These are phyloP conservation scores for Saturnispora sekii DNA, from an alignment of 805 yeast species.

Conservation along the genomic window DNA sequence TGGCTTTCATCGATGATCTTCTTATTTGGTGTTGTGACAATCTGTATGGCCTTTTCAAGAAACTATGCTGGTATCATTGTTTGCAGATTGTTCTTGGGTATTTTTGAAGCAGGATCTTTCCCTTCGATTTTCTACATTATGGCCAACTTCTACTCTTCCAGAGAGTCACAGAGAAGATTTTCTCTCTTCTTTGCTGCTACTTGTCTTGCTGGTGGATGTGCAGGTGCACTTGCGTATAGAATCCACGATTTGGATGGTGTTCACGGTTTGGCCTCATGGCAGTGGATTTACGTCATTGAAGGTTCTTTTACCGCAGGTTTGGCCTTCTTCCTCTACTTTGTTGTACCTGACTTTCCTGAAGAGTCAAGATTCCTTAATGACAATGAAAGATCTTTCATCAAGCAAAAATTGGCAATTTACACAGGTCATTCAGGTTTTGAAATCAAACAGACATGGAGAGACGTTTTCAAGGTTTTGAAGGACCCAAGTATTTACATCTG, in stretches of 20 bases:
- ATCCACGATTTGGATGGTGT: conserved; percentile 45
- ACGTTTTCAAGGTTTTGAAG: conserved; percentile 41
- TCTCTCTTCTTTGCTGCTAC: conserved; percentile 63
- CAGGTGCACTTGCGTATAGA: conserved; percentile 63
- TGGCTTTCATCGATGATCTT: conserved; percentile 55
- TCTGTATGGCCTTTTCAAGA: conserved; percentile 55
- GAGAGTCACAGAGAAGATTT: conserved; percentile 61
- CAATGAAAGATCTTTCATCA: conserved; percentile 46
- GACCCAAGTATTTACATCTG: conserved; percentile 51
- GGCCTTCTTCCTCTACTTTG: conserved; percentile 30
- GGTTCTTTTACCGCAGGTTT: conserved; percentile 29
- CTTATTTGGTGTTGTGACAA: conserved; percentile 52
- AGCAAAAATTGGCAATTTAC: conserved; percentile 49
- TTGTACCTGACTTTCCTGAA: conserved; percentile 67
- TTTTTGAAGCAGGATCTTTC: conserved; percentile 62
- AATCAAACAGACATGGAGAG: conserved; percentile 35
- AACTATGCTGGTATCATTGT: conserved; percentile 51
- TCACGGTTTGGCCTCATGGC: conserved; percentile 36
- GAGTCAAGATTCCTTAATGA: conserved; percentile 43
- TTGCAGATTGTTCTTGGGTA: conserved; percentile 56
- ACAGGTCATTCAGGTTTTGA: conserved; percentile 42
- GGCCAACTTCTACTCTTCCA: conserved; percentile 53
- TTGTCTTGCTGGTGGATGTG: conserved; percentile 70
- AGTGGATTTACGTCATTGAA: conserved; percentile 36
- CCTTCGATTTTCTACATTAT: conserved; percentile 68